Percentiles rank a stretch among this genome's conserved stretches.
Conservation (phyloP, 1,284 basidiomycete species). For the Meripilus lineatus region DNA sequence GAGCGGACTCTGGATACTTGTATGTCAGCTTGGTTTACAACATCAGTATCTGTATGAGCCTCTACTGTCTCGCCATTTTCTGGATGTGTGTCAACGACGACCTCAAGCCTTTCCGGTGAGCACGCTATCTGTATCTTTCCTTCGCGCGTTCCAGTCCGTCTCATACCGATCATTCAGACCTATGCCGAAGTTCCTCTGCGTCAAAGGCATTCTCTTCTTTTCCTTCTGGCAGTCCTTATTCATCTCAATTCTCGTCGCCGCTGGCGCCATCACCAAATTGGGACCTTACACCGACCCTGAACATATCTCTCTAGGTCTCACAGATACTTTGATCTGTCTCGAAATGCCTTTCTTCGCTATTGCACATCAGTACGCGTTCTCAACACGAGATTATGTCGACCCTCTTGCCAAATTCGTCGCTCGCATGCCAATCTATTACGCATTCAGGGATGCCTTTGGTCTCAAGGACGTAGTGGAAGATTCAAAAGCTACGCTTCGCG, state of each 20-base stretch:
- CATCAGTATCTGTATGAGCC: slow-evolving; percentile 63
- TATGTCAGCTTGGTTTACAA: slow-evolving; percentile 87
- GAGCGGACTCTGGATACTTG: slow-evolving; percentile 84
- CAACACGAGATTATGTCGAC: slow-evolving; percentile 81
- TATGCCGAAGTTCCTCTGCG: slow-evolving; percentile 93
- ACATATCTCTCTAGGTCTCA: slow-evolving; percentile 86
- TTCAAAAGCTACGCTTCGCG: slow-evolving; percentile 76
- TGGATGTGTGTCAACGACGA: slow-evolving; percentile 89
- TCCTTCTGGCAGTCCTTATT: slow-evolving; percentile 95
- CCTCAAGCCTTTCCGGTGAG: slow-evolving; percentile 80
- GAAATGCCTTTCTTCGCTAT: slow-evolving; percentile 99
- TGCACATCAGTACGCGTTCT: slow-evolving; percentile 88
- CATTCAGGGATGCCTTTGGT: slow-evolving; percentile 85
- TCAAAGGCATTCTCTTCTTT: slow-evolving; percentile 97
- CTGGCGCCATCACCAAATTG: slow-evolving; percentile 70
- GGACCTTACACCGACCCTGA: slow-evolving; percentile 90
- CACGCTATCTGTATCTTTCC: slow-evolving; percentile 12
- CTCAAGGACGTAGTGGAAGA: slow-evolving; percentile 87
- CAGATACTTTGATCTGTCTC: slow-evolving; percentile 87
- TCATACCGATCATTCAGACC: slow-evolving; percentile 38
- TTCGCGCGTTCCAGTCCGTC: slow-evolving; percentile 1
- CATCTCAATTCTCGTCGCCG: slow-evolving; percentile 86
- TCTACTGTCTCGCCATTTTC: slow-evolving; percentile 92
- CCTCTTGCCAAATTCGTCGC: slow-evolving; percentile 65
- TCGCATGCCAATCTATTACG: slow-evolving; percentile 83